Percentiles rank a stretch among this genome's conserved stretches.
phyloP scores from a whole-genome alignment of 2,329 filamentous ascomycete species.

The Alternaria brassicae region DNA sequence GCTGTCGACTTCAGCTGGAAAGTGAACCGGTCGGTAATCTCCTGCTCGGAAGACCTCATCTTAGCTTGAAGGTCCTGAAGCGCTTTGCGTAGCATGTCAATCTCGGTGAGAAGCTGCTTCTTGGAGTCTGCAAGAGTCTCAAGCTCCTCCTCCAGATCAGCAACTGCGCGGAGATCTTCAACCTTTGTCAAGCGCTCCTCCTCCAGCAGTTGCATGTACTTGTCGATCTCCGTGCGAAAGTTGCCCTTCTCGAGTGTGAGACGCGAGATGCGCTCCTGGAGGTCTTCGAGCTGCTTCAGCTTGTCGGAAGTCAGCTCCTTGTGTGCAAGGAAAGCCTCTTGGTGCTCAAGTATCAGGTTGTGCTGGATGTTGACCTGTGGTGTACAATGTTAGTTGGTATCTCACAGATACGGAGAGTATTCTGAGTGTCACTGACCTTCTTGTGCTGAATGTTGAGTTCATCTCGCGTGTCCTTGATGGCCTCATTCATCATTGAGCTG shows the following conservation, averaged over 20 bases:
- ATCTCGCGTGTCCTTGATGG: constrained; percentile 29
- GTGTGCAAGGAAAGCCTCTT: constrained; percentile 36
- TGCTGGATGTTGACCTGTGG: constrained; percentile 32
- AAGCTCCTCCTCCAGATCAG: constrained; percentile 27
- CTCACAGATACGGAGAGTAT: background rate
- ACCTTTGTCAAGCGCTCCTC: constrained; percentile 13
- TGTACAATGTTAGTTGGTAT: background rate
- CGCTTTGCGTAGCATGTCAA: constrained; percentile 22
- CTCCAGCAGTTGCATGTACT: constrained; percentile 23
- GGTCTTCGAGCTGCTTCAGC: constrained; percentile 29
- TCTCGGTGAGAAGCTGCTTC: constrained; percentile 24
- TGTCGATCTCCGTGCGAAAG: constrained; percentile 35
- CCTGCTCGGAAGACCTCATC: constrained; percentile 22
- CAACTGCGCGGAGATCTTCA: constrained; percentile 14
- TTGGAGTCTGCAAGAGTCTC: constrained; percentile 23
- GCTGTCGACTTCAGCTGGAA: constrained; percentile 25
- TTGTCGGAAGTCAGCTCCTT: constrained; percentile 26
- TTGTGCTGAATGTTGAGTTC: constrained; percentile 39
- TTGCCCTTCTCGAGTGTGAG: constrained; percentile 41
- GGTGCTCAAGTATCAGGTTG: constrained; percentile 37
- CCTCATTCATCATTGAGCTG: constrained; percentile 33
- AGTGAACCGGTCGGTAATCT: constrained; percentile 21
- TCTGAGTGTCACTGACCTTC: constrained; percentile 17
- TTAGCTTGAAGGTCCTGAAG: constrained; percentile 25
- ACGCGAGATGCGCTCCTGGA: constrained; percentile 36